Conservation (phyloP, 805 yeast genomes). For the Torulaspora indica region DNA sequence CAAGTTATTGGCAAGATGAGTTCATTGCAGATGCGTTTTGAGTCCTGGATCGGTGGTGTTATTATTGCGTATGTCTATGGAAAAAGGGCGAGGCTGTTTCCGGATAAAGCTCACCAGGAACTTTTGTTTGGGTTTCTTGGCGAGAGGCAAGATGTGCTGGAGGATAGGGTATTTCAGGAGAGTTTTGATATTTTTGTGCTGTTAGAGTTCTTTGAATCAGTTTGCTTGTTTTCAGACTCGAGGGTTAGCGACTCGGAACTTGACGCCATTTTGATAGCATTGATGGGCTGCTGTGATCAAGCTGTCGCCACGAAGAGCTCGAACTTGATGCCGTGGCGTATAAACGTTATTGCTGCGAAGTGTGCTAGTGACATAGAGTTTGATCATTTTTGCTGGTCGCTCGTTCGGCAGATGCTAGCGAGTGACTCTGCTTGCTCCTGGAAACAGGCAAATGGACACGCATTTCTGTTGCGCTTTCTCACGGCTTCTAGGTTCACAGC, state of each 20-base stretch:
- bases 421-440: constrained; percentile 22
- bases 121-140: constrained; percentile 2
- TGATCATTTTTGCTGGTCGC: constrained; percentile 43
- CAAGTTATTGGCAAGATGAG: constrained; percentile 13
- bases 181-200: constrained; percentile 16
- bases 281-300: constrained; percentile 23
- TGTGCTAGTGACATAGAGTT: constrained; percentile 19
- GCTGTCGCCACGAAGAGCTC: constrained; percentile 16
- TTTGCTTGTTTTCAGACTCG: constrained; percentile 32
- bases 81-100: constrained; percentile 15
- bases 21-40: constrained; percentile 11
- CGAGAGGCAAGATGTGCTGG: constrained; percentile 4
- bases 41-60: constrained; percentile 12
- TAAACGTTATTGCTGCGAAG: constrained; percentile 30
- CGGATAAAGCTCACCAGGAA: constrained; percentile 4
- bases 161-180: neutral
- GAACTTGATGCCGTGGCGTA: constrained; percentile 50
- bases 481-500: constrained; percentile 17
- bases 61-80: constrained; percentile 7
- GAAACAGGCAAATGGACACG: constrained; percentile 40
- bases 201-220: constrained; percentile 38
- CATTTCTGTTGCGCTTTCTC: constrained; percentile 55
- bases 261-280: constrained; percentile 19
- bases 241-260: constrained; percentile 1
- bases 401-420: constrained; percentile 38